Conservation (phyloP, 805 yeast species). For the Myxozyma kluyveri region DNA sequence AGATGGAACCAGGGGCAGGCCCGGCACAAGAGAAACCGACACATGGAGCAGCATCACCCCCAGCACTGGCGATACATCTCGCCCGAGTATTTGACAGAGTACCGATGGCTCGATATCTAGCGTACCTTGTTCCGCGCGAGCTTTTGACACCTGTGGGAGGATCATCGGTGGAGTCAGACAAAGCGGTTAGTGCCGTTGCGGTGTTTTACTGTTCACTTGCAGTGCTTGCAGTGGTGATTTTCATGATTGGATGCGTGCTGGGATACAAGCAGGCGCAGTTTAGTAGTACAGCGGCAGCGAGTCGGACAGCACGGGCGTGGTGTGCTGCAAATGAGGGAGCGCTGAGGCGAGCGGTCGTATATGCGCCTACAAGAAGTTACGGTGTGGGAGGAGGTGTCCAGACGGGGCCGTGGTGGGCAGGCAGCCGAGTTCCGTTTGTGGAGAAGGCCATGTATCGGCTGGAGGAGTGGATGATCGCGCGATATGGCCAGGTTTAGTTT, state of each 20-base stretch:
- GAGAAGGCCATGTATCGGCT: constrained; percentile 17
- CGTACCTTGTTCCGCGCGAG: constrained; percentile 5
- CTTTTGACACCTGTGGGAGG: constrained; percentile 5
- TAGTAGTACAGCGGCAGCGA: neutral
- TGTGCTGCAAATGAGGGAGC: constrained; percentile 1
- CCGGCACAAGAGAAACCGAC: neutral
- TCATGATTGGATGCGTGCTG: constrained; percentile 2
- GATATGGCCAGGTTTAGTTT: neutral
- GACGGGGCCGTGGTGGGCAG: constrained; percentile 28
- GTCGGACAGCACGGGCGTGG: neutral
- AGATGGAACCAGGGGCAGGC: neutral
- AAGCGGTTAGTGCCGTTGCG: constrained; percentile 1
- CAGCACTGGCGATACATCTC: neutral
- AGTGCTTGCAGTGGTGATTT: neutral
- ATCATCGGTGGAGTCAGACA: neutral
- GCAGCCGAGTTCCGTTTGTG: constrained; percentile 17
- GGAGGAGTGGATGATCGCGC: constrained; percentile 17
- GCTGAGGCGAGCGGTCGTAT: neutral
- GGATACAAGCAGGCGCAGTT: constrained; percentile 6
- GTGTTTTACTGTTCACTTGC: neutral
- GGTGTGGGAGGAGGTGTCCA: neutral
- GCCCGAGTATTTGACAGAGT: neutral
- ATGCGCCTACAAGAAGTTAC: neutral
- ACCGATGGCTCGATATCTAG: constrained; percentile 6
- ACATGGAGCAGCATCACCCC: neutral